These are phyloP conservation scores for Suillus subalutaceus DNA, from an alignment of 768 basidiomycete genomes.

Conservation along the genomic window DNA sequence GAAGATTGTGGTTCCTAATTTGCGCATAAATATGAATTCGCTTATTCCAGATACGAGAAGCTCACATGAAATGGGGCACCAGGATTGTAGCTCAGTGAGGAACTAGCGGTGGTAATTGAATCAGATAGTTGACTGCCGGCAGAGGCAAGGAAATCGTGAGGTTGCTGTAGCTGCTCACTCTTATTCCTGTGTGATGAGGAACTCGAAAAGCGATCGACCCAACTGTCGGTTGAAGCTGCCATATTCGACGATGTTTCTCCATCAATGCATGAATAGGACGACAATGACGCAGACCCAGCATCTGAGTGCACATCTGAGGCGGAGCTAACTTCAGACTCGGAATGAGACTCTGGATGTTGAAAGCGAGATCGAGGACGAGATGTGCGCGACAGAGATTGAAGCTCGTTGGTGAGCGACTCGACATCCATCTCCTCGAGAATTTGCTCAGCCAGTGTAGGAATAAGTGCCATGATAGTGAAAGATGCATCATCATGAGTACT, in stretches of 20 bases:
- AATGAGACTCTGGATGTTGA: constrained; percentile 29
- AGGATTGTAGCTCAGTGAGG: constrained; percentile 31
- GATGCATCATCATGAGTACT: constrained; percentile 78
- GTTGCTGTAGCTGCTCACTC: constrained; percentile 15
- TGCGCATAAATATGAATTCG: not conserved
- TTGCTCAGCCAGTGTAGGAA: constrained; percentile 67
- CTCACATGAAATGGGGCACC: not conserved
- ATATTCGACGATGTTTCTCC: constrained; percentile 40
- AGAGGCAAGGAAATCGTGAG: constrained; percentile 16
- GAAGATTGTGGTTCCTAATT: constrained; percentile 1
- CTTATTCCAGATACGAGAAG: not conserved
- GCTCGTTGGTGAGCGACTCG: constrained; percentile 63
- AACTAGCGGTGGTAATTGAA: constrained; percentile 42
- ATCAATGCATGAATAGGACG: constrained; percentile 41
- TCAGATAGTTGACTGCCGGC: constrained; percentile 37
- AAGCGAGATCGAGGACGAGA: constrained; percentile 23
- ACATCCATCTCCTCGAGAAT: constrained; percentile 78
- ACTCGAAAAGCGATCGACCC: constrained; percentile 45
- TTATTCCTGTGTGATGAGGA: not conserved
- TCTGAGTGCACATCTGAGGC: constrained; percentile 47
- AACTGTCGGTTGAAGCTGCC: constrained; percentile 41
- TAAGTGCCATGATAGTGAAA: constrained; percentile 71
- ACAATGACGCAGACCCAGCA: constrained; percentile 42
- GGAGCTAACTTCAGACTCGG: constrained; percentile 40
- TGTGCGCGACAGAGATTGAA: constrained; percentile 48